phyloP scores from a whole-genome alignment of 176 grass and related monocot genomes.

The bread wheat (Triticum aestivum) region DNA sequence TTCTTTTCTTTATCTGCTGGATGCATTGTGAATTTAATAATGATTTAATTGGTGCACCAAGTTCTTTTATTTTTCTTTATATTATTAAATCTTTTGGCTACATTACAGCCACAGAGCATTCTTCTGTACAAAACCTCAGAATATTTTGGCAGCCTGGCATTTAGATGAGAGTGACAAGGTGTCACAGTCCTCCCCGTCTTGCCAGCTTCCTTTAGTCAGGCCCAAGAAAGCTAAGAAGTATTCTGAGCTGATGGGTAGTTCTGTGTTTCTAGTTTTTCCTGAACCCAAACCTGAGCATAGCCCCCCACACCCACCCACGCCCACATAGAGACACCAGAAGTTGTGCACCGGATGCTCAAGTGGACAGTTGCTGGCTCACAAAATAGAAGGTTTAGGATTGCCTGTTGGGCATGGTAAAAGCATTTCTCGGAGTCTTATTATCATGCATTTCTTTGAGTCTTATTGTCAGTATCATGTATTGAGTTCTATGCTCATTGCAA shows the following conservation, averaged over 20 bases:
- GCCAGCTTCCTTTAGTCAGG: conserved; percentile 1
- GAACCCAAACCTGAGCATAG: neutral
- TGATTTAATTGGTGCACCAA: neutral
- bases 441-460: neutral
- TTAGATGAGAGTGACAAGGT: neutral
- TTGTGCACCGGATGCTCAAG: neutral
- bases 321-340: neutral
- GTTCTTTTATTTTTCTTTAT: neutral
- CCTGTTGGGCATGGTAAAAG: neutral
- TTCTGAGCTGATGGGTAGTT: neutral
- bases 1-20: neutral
- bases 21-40: neutral
- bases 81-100: neutral
- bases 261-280: neutral
- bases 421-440: neutral
- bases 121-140: neutral
- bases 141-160: neutral
- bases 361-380: neutral
- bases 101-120: neutral
- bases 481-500: neutral
- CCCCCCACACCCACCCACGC: neutral
- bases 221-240: conserved; percentile 2
- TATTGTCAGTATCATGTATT: neutral
- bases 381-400: neutral
- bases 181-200: neutral